Evolutionary conservation across 2,329 filamentous ascomycete genomes (phyloP).

Genomic region (Colletotrichum higginsianum): DNA sequence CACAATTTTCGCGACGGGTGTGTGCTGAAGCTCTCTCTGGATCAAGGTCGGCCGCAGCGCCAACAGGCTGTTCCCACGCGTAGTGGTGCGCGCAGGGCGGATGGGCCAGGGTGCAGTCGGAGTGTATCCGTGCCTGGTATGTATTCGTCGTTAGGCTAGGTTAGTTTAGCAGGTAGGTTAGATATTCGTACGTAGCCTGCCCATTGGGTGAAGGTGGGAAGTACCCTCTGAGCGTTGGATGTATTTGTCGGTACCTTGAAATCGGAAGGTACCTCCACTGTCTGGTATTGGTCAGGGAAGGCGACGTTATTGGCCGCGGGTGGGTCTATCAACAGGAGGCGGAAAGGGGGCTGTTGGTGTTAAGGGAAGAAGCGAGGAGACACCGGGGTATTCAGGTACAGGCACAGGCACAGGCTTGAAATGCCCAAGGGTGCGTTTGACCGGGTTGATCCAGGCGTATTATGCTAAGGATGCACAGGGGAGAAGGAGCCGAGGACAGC

Average conservation of each 20-base stretch:
- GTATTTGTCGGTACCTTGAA: constrained; percentile 21
- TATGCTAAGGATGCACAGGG: background rate
- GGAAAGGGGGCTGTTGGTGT: constrained; percentile 28
- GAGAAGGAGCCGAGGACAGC: background rate
- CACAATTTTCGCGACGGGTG: constrained; percentile 30
- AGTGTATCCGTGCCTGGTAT: background rate
- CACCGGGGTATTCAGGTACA: background rate
- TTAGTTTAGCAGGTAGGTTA: background rate
- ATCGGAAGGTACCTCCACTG: background rate
- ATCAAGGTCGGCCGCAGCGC: constrained; percentile 19
- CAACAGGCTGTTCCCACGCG: constrained; percentile 42
- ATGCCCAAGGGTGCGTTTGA: constrained; percentile 27
- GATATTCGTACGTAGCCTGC: background rate
- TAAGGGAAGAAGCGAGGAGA: constrained; percentile 7
- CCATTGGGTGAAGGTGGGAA: background rate
- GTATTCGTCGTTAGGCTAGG: background rate
- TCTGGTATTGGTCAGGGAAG: constrained; percentile 35
- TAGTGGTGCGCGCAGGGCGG: constrained; percentile 30
- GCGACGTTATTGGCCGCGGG: constrained; percentile 36
- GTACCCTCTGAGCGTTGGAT: background rate
- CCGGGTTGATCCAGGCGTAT: background rate
- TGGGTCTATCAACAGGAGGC: constrained; percentile 28
- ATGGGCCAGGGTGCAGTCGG: constrained; percentile 36
- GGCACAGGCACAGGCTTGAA: constrained; percentile 1
- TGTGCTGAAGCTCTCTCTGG: constrained; percentile 25